Base-by-base conservation (phyloP, 2,329 filamentous ascomycete species). In the Emergomyces pasteurianus region DNA sequence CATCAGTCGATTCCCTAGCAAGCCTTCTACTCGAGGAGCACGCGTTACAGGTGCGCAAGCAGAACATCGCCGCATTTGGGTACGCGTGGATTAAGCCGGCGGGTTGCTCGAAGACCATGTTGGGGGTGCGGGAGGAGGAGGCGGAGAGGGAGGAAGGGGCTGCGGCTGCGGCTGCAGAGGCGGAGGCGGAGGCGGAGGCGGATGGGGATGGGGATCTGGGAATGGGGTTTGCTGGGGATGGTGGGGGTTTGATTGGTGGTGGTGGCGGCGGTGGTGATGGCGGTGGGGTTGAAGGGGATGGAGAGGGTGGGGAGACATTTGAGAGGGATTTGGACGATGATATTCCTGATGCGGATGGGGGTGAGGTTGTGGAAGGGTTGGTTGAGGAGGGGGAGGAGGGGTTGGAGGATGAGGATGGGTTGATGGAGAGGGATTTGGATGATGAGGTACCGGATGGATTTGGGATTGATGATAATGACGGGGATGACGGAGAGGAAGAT, bases 61-160 rank as follows among this genome's bases (percentile, higher is more conserved):
- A 84, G 55, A 90, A 92, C 66, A 87, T 97, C 36, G 84, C 88
- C 55, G 89, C 91, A 69, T 96, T 95, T 71, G 94, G 94, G 63
- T 88, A 86, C 65, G 83, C 83, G 52, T 99, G 94, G 94, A 86
- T 99, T 60, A 89, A 88, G 62, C 94, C 94, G 0, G 91, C 90
- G 0, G 94, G 92, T 8, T 82, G 96, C 60, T 74, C 85, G 61
- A 99, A 97, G 79, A 96, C 92, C 0, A 84, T 96, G 62, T 87
- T 95, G 71, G 91, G 95, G 64, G 84, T 91, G 76, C 86, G 88
- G 49, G 94, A 99, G 75, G 94, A 99, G 77, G 85, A 87, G 66
- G 83, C 88, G 12, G 94, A 99, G 77, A 83, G 89, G 60, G 87
- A 92, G 71, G 94, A 99, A 74, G 89, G 92, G 63, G 86, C 89